Percentiles rank a stretch among this genome's conserved stretches.
These are phyloP conservation scores for Ogataea pilisensis DNA, from an alignment of 805 yeast genomes.

Conservation along the genomic window DNA sequence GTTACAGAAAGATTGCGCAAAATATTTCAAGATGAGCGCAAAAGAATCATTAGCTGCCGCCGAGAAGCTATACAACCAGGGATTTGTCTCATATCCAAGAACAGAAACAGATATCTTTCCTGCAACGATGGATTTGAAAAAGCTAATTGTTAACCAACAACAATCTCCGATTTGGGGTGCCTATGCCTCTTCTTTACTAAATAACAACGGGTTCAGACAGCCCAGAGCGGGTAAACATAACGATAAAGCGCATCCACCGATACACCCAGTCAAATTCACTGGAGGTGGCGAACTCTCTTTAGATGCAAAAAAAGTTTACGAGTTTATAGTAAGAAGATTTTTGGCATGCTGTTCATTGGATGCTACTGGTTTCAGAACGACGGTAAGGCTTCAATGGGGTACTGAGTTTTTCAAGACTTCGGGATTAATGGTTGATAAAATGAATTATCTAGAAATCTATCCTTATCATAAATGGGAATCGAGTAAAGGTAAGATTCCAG, in stretches of 20 bases:
- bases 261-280: constrained; percentile 68
- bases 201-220: constrained; percentile 41
- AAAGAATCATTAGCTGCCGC: constrained; percentile 75
- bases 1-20: constrained; percentile 81
- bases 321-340: constrained; percentile 79
- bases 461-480: constrained; percentile 78
- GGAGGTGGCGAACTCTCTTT: constrained; percentile 28
- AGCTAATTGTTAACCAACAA: constrained; percentile 57
- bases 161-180: constrained; percentile 62
- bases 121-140: constrained; percentile 61
- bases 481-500: constrained; percentile 54
- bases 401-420: constrained; percentile 64
- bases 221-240: constrained; percentile 84
- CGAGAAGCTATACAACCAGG: constrained; percentile 79
- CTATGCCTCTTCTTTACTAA: constrained; percentile 50
- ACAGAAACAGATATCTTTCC: constrained; percentile 95
- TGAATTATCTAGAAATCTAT: constrained; percentile 78
- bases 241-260: constrained; percentile 98
- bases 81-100: constrained; percentile 91
- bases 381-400: constrained; percentile 70
- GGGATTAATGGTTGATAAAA: constrained; percentile 71
- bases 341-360: constrained; percentile 90
- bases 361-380: constrained; percentile 72
- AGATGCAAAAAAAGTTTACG: constrained; percentile 72
- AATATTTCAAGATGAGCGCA: constrained; percentile 70